These are phyloP conservation scores for Clavispora asparagi DNA, from an alignment of 805 yeast genomes.

Conservation along the genomic window DNA sequence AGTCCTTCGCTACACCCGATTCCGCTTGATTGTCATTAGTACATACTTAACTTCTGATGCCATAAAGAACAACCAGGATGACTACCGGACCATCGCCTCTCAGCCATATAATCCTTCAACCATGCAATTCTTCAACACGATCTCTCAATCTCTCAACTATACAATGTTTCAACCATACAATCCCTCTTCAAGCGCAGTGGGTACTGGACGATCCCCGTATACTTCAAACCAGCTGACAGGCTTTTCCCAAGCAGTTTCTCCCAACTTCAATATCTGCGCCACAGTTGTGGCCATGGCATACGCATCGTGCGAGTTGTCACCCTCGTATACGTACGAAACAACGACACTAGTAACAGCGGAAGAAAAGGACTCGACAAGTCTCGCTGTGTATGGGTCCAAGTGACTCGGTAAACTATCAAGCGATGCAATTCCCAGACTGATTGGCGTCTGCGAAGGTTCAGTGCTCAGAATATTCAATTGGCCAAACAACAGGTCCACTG, in stretches of 20 bases:
- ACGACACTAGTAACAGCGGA: conserved; percentile 25
- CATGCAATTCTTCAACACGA: too few relatives aligned
- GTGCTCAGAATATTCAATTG: conserved; percentile 17
- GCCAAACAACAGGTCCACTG: conserved; percentile 25
- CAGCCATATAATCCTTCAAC: too few relatives aligned
- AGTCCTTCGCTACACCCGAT: too few relatives aligned
- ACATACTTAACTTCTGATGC: too few relatives aligned
- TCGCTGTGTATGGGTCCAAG: conserved; percentile 2
- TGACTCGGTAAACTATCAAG: conserved; percentile 2
- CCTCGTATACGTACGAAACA: conserved; percentile 76
- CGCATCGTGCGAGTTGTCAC: conserved; percentile 81
- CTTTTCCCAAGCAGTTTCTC: conserved; percentile 30
- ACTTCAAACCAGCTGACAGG: conserved; percentile 85
- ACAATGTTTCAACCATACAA: conserved; percentile 48
- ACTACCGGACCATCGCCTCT: too few relatives aligned
- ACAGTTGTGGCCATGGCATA: conserved; percentile 40
- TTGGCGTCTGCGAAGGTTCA: conserved; percentile 2
- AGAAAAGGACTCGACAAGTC: conserved; percentile 11
- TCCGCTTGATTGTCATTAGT: too few relatives aligned
- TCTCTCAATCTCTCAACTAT: too few relatives aligned
- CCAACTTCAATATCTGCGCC: conserved; percentile 20
- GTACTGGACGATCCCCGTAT: conserved; percentile 69
- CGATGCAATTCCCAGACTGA: neutral
- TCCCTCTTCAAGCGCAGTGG: conserved; percentile 71
- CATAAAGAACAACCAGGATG: too few relatives aligned